These are phyloP conservation scores for Beauveria brongniartii DNA, from an alignment of 2,329 filamentous ascomycete genomes.

Conservation along the genomic window DNA sequence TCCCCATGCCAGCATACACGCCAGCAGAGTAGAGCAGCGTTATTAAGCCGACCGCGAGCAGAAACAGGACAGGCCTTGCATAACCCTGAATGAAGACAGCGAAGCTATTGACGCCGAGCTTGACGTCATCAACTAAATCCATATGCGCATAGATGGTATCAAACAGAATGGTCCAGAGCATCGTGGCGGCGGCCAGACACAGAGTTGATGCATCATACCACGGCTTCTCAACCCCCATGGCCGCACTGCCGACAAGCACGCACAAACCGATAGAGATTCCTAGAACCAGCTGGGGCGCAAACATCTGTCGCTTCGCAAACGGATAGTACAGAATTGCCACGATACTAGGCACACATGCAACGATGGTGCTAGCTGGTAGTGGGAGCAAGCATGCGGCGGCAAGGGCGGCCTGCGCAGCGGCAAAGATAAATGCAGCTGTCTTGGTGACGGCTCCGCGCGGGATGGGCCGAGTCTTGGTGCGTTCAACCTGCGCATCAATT, in stretches of 20 bases:
- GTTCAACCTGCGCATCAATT: constrained; percentile 23
- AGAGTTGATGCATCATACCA: constrained; percentile 18
- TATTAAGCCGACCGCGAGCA: background rate
- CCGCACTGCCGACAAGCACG: constrained; percentile 22
- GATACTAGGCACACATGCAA: constrained; percentile 21
- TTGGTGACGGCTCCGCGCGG: constrained; percentile 25
- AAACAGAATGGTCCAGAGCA: constrained; percentile 26
- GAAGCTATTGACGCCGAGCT: constrained; percentile 25
- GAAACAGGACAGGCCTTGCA: background rate
- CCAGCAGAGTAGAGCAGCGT: background rate
- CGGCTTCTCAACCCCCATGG: constrained; percentile 17
- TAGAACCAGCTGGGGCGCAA: constrained; percentile 27
- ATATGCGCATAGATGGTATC: constrained; percentile 30
- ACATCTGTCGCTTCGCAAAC: constrained; percentile 28
- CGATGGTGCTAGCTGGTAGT: constrained; percentile 10
- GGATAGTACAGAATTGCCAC: constrained; percentile 25
- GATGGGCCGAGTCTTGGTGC: constrained; percentile 25
- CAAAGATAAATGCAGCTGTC: constrained; percentile 23
- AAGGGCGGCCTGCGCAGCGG: constrained; percentile 18
- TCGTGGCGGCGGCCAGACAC: constrained; percentile 20
- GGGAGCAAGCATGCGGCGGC: background rate
- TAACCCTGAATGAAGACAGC: constrained; percentile 17
- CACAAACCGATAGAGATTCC: constrained; percentile 25
- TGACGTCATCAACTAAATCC: constrained; percentile 25
- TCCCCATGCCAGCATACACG: background rate